phyloP scores from a whole-genome alignment of 176 grass and related monocot genomes.

The Musa itinerans region DNA sequence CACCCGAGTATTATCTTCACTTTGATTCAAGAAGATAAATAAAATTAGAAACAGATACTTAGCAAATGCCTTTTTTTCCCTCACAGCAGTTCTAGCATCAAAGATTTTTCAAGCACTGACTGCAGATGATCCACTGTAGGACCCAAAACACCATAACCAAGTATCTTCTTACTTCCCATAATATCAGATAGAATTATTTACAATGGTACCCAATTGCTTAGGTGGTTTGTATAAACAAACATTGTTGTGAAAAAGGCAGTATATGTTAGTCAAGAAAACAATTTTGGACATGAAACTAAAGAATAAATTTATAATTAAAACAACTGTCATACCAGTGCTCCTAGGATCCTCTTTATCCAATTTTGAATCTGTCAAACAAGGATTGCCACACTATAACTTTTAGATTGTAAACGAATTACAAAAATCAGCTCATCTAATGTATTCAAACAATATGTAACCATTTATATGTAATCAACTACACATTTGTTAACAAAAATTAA shows the following conservation, averaged over 20 bases:
- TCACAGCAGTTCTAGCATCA: not conserved
- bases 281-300: not conserved
- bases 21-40: not conserved
- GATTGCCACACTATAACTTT: slow-evolving; percentile 15
- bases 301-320: slow-evolving; percentile 9
- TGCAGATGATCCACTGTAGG: not conserved
- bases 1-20: not conserved
- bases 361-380: slow-evolving; percentile 44
- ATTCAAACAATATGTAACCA: not conserved
- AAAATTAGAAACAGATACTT: not conserved
- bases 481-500: no score
- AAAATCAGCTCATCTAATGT: not conserved
- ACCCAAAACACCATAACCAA: not conserved
- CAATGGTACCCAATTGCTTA: not conserved
- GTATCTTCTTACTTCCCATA: not conserved
- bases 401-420: not conserved
- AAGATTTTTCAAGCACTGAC: not conserved
- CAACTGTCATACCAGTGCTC: slow-evolving; percentile 30
- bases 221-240: not conserved
- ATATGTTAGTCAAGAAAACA: not conserved
- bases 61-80: not conserved
- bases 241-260: not conserved
- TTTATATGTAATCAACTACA: not conserved
- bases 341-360: slow-evolving; percentile 57
- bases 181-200: not conserved